phyloP scores from a whole-genome alignment of 257 asterid genomes.

The Knoxia roxburghii region DNA sequence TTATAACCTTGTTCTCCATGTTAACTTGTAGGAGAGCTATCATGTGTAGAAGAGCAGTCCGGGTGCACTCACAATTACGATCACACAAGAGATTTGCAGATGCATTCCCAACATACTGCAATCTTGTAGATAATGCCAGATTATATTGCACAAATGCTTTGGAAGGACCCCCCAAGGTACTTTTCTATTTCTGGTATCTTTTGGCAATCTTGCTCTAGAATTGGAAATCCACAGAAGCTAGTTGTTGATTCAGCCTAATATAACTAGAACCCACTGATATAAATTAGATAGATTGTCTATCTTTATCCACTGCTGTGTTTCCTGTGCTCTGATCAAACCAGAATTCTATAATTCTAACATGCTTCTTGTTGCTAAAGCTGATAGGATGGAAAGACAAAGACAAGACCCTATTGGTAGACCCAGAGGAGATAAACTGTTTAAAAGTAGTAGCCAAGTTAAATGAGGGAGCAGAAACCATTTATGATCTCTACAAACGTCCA shows the following conservation, averaged over 20 bases:
- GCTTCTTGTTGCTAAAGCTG: constrained; percentile 39
- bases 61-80: constrained; percentile 80
- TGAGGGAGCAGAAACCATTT: constrained; percentile 65
- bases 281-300: neutral
- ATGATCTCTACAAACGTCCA: constrained; percentile 57
- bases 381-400: constrained; percentile 95
- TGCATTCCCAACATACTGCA: constrained; percentile 73
- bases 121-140: constrained; percentile 73
- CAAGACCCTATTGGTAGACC: constrained; percentile 81
- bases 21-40: constrained; percentile 71
- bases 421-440: constrained; percentile 65
- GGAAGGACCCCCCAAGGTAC: constrained; percentile 89
- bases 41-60: constrained; percentile 84
- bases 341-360: constrained; percentile 14
- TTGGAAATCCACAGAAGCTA: neutral
- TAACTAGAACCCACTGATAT: neutral
- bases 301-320: neutral
- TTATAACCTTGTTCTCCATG: neutral
- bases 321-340: neutral
- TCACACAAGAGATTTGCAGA: constrained; percentile 88
- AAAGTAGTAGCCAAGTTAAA: constrained; percentile 52
- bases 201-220: neutral
- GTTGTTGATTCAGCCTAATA: neutral
- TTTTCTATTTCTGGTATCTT: neutral
- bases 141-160: constrained; percentile 74